A percentile compares a stretch with the other conserved stretches of the same genome.
These are phyloP conservation scores for Mucor velutinosus DNA, from an alignment of 371 early-diverging fungal genomes.

Conservation along the genomic window DNA sequence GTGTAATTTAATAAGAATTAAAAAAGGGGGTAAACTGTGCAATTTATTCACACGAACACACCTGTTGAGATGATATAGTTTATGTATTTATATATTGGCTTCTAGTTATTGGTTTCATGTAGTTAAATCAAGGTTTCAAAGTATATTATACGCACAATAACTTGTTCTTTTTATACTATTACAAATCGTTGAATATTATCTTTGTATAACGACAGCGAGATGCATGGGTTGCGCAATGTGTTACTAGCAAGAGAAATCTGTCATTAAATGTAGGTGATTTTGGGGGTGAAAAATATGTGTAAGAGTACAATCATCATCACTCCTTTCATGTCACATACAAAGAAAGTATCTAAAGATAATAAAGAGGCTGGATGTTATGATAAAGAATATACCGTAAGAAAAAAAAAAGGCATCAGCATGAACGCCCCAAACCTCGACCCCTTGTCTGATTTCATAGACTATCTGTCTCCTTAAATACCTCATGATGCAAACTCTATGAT, in stretches of 20 bases:
- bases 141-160: not conserved
- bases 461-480: no score
- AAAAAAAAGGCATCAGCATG: no score
- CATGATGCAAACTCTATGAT: not conserved
- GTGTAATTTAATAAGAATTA: not conserved
- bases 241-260: conserved; percentile 13
- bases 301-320: not conserved
- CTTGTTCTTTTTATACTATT: not conserved
- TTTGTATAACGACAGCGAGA: conserved; percentile 7
- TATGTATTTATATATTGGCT: not conserved
- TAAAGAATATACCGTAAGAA: no score
- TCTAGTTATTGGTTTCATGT: not conserved
- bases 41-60: not conserved
- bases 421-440: no score
- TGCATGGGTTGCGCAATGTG: conserved; percentile 30
- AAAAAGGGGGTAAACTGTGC: not conserved
- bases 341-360: no score
- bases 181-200: not conserved
- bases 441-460: no score
- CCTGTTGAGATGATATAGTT: no score
- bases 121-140: not conserved
- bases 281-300: not conserved
- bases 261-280: conserved; percentile 9
- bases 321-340: no score
- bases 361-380: no score